These are phyloP conservation scores for Macadamia integrifolia DNA, from an alignment of 164 flowering plant species.

Conservation along the genomic window DNA sequence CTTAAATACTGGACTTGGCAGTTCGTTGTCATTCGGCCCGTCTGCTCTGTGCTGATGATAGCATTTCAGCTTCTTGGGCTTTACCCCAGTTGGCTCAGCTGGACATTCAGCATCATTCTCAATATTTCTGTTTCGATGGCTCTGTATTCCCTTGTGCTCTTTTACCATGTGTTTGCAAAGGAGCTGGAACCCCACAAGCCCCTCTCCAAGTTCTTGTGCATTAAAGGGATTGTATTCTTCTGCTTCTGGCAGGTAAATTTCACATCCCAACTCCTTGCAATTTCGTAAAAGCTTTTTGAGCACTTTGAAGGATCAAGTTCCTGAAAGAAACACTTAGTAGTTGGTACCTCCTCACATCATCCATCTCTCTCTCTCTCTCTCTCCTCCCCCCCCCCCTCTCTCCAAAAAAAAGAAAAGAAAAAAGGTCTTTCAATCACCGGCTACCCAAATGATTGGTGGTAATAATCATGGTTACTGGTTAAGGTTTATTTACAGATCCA, in stretches of 20 bases:
- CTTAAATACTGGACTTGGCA: constrained; percentile 98
- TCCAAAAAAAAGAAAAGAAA: no score
- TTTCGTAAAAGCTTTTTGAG: neutral
- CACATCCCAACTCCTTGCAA: neutral
- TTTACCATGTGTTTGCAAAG: constrained; percentile 90
- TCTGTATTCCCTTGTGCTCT: constrained; percentile 76
- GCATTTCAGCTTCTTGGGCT: constrained; percentile 61
- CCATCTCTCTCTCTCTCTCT: no score
- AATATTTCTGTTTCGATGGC: constrained; percentile 85
- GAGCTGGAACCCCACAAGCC: constrained; percentile 94
- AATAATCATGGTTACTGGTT: neutral
- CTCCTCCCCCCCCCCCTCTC: no score
- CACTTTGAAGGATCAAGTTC: no score
- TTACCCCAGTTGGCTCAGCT: constrained; percentile 83
- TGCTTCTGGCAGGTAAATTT: constrained; percentile 95
- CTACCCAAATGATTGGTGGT: neutral
- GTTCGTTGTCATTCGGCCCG: constrained; percentile 82
- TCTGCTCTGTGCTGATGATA: constrained; percentile 85
- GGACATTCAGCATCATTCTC: constrained; percentile 86
- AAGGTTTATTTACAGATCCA: neutral
- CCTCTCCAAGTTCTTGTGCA: constrained; percentile 87
- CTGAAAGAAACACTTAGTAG: no score
- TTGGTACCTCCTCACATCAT: no score
- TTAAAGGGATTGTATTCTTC: constrained; percentile 95
- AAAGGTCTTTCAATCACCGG: neutral